Conservation (phyloP, 2,329 filamentous ascomycete genomes). For the Fusarium subglutinans region DNA sequence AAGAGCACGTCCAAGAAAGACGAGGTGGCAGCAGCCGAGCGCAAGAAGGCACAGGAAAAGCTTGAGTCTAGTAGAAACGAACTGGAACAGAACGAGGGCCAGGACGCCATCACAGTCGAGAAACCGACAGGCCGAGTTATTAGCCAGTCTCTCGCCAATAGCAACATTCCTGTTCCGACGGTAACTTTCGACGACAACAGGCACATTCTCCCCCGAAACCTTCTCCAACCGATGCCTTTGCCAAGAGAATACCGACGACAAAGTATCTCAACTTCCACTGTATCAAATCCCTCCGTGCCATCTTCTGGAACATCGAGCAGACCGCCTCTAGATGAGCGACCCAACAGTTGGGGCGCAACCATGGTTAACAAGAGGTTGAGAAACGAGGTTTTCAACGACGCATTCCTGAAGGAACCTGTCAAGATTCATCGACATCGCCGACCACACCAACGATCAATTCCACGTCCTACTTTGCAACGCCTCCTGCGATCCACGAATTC, state of each 20-base stretch:
- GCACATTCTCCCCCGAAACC: slow-evolving; percentile 87
- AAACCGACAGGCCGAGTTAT: slow-evolving; percentile 55
- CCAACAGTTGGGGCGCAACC: slow-evolving; percentile 86
- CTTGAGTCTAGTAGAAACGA: slow-evolving; percentile 32
- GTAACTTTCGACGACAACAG: slow-evolving; percentile 94
- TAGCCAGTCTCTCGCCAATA: slow-evolving; percentile 79
- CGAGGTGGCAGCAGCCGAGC: slow-evolving; percentile 50
- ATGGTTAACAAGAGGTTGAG: slow-evolving; percentile 88
- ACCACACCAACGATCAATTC: slow-evolving; percentile 73
- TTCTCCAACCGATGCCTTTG: slow-evolving; percentile 71
- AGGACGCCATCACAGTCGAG: slow-evolving; percentile 11
- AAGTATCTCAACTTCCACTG: slow-evolving; percentile 46
- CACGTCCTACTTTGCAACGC: slow-evolving; percentile 60
- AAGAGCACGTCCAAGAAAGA: slow-evolving; percentile 65
- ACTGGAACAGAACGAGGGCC: slow-evolving; percentile 22
- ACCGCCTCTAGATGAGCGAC: slow-evolving; percentile 62
- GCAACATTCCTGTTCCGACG: slow-evolving; percentile 76
- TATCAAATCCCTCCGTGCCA: slow-evolving; percentile 16
- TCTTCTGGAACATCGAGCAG: slow-evolving; percentile 29
- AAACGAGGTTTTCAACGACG: slow-evolving; percentile 92
- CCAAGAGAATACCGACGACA: slow-evolving; percentile 46
- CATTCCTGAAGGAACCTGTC: slow-evolving; percentile 85
- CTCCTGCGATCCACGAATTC: slow-evolving; percentile 57
- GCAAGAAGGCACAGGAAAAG: slow-evolving; percentile 49
- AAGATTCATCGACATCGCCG: slow-evolving; percentile 80